Conservation (phyloP, 257 asterid genomes). For the Leonotis leonurus region DNA sequence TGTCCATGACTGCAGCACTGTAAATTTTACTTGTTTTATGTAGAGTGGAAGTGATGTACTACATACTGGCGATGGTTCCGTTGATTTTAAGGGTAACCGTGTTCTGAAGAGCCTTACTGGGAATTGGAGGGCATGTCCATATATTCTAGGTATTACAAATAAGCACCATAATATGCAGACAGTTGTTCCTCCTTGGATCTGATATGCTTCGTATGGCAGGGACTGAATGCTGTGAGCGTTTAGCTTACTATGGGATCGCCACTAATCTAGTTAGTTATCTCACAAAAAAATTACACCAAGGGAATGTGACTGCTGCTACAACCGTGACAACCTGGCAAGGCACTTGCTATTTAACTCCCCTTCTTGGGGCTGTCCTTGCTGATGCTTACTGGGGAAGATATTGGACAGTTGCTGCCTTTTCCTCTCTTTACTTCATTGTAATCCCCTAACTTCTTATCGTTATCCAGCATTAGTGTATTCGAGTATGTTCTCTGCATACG, state of each 20-base stretch:
- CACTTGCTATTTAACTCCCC: constrained; percentile 90
- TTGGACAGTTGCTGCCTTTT: constrained; percentile 97
- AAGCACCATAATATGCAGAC: neutral
- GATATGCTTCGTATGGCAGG: constrained; percentile 45
- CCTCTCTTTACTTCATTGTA: constrained; percentile 82
- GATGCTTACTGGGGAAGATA: constrained; percentile 99
- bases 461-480: too few species aligned
- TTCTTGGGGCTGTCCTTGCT: constrained; percentile 88
- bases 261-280: constrained; percentile 91
- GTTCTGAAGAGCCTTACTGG: constrained; percentile 87
- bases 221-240: constrained; percentile 91
- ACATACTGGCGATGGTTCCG: constrained; percentile 91
- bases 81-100: constrained; percentile 82
- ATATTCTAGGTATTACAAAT: constrained; percentile 58
- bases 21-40: neutral
- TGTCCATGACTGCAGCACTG: neutral
- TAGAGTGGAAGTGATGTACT: constrained; percentile 46
- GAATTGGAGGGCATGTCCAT: constrained; percentile 97
- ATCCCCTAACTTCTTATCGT: too few species aligned
- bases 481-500: neutral
- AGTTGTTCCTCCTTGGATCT: constrained; percentile 5
- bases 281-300: constrained; percentile 70
- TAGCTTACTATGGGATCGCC: constrained; percentile 94
- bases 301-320: constrained; percentile 94
- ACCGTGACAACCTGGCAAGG: constrained; percentile 98